Evolutionary conservation across 2,329 filamentous ascomycete species (phyloP).

Genomic region (Ophiostoma pallidulum): DNA sequence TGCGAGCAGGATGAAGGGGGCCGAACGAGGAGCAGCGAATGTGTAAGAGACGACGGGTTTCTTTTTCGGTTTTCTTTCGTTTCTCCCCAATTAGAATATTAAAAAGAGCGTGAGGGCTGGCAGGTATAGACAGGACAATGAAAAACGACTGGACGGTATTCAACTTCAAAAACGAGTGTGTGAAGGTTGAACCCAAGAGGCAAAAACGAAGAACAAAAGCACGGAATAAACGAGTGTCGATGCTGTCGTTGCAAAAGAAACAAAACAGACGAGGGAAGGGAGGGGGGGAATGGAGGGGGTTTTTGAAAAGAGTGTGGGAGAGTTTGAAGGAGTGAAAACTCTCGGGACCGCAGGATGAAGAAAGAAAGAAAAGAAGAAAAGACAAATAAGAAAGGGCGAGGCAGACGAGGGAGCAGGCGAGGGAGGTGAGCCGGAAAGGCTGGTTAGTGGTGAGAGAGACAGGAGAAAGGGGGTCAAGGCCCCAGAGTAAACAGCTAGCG

Average conservation of each 20-base stretch:
- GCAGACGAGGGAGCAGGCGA: background rate
- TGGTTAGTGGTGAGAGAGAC: background rate
- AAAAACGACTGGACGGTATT: constrained; percentile 39
- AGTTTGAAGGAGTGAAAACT: constrained; percentile 11
- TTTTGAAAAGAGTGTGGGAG: constrained; percentile 4
- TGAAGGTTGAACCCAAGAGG: constrained; percentile 33
- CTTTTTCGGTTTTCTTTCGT: too few species aligned
- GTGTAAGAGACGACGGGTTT: background rate
- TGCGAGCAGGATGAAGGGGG: constrained; percentile 10
- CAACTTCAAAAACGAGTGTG: constrained; percentile 33
- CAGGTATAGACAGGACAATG: constrained; percentile 35
- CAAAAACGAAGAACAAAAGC: constrained; percentile 19
- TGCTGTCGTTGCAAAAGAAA: constrained; percentile 13
- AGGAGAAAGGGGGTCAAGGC: too few species aligned
- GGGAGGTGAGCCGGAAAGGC: constrained; percentile 2
- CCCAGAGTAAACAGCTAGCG: background rate
- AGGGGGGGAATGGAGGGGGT: background rate
- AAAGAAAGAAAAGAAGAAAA: background rate
- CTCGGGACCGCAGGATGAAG: constrained; percentile 1
- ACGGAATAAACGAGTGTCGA: constrained; percentile 20
- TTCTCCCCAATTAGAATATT: background rate
- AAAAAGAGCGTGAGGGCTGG: background rate
- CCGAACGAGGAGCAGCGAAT: background rate
- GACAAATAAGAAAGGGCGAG: constrained; percentile 5
- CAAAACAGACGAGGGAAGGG: background rate